Base-by-base conservation (phyloP, 257 asterid genomes). In the Vinca minor region DNA sequence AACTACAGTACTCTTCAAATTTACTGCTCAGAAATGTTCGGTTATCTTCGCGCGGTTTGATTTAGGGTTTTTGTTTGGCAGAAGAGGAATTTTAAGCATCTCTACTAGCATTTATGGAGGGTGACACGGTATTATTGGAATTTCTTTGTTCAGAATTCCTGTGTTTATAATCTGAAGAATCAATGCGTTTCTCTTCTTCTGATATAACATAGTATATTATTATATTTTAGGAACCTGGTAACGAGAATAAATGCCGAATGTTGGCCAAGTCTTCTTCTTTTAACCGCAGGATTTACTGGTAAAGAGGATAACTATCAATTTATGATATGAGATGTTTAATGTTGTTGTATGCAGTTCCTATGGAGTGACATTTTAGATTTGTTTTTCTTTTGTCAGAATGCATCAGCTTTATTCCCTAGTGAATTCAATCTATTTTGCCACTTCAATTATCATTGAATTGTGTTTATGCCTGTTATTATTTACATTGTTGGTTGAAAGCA, bases 211-310 rank as follows among this genome's bases (percentile, higher is more conserved):
- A 14, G 26, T 17, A 1, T n/a, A n/a, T n/a, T 12, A 44, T 59
- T 71, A 39, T 54, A 13, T 62, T 67, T 74, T 54, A 83, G 89
- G 78, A 78, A 64, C 56, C 54, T 41, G 65, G 65, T 20, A 84
- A 72, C 1, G 77, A 70, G 42, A 74, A 25, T 38, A 72, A 71
- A 69, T 54, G 72, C 47, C 39, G 31, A 46, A 76, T 78, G 58
- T 64, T 66, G 71, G 78, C 80, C 46, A 73, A 73, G 62, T 74
- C 92, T 5, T 85, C 92, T 52, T 72, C 87, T 42, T 83, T 84
- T 62, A 73, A 78, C 80, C 81, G 84, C 64, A 82, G 83, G 80
- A 78, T 84, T 54, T 86, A 82, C 76, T 75, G 91, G 96, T 84
- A 61, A n/a, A 66, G 29, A 38, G 25, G 28, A 13, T 18, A 14